These are phyloP conservation scores for Eimeria zaria DNA, from an alignment of 169 alveolate genomes.

Conservation along the genomic window DNA sequence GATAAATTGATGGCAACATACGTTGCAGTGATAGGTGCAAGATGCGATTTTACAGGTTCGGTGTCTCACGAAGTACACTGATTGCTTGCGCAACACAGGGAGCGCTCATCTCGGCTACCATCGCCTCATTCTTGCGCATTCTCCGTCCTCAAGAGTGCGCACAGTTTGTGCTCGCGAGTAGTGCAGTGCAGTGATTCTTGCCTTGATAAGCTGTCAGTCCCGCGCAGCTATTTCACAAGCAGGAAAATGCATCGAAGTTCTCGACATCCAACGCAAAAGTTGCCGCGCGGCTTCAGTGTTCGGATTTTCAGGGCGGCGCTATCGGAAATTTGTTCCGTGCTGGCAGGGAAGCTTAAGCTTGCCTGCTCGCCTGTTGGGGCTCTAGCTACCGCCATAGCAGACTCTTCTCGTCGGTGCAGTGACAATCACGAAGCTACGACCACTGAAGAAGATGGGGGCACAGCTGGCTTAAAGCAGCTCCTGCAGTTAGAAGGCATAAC, in stretches of 20 bases:
- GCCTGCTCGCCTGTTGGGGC: slow-evolving; percentile 42
- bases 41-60: slow-evolving; percentile 45
- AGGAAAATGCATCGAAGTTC: not conserved
- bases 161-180: not conserved
- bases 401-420: not conserved
- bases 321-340: slow-evolving; percentile 43
- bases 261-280: not conserved
- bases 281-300: not conserved
- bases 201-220: not conserved
- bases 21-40: not conserved
- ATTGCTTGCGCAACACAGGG: slow-evolving; percentile 64
- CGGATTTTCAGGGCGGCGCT: slow-evolving; percentile 50
- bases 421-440: not conserved
- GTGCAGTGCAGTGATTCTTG: not conserved
- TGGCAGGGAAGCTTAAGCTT: slow-evolving; percentile 67
- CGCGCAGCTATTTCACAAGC: not conserved
- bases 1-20: not conserved
- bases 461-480: slow-evolving; percentile 41
- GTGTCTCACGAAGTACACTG: slow-evolving; percentile 49
- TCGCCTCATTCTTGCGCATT: slow-evolving; percentile 62
- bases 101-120: slow-evolving; percentile 58
- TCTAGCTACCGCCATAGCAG: slow-evolving; percentile 23
- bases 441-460: slow-evolving; percentile 18
- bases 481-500: slow-evolving; percentile 74
- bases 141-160: slow-evolving; percentile 71